A percentile compares a stretch with the other conserved stretches of the same genome.
Evolutionary conservation across 2,329 filamentous ascomycete species (phyloP).

Genomic region (Pseudocercospora cruenta): DNA sequence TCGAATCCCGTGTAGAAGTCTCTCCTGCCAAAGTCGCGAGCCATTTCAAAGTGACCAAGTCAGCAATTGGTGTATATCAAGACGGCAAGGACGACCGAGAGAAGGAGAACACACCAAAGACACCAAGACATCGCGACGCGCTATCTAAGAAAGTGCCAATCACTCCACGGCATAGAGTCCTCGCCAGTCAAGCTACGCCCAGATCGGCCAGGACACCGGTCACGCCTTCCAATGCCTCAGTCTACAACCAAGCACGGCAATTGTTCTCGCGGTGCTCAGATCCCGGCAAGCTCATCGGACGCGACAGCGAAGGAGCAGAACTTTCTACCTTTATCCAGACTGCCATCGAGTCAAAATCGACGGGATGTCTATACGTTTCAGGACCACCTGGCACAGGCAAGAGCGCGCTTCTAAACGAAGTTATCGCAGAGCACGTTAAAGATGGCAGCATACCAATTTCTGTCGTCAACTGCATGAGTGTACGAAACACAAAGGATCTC

Average conservation of each 20-base stretch:
- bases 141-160: constrained; percentile 69
- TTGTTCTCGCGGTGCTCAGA: constrained; percentile 80
- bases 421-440: constrained; percentile 65
- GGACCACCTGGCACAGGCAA: constrained; percentile 96
- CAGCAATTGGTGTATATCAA: constrained; percentile 43
- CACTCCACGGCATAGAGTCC: constrained; percentile 83
- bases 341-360: constrained; percentile 62
- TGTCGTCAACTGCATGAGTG: constrained; percentile 96
- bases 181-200: constrained; percentile 76
- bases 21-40: constrained; percentile 54
- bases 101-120: constrained; percentile 59
- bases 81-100: constrained; percentile 41
- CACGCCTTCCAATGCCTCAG: constrained; percentile 69
- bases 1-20: constrained; percentile 46
- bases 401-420: constrained; percentile 86
- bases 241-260: constrained; percentile 87
- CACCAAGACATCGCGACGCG: constrained; percentile 78
- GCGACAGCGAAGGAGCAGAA: constrained; percentile 69
- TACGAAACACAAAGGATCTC: constrained; percentile 84
- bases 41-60: constrained; percentile 46
- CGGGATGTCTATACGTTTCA: constrained; percentile 90
- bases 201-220: constrained; percentile 75
- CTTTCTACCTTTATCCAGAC: constrained; percentile 70
- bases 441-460: constrained; percentile 64
- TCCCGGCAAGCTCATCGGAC: constrained; percentile 75